Evolutionary conservation across 106 monocot genomes (phyloP).

Genomic region (Phalaenopsis aphrodite): DNA sequence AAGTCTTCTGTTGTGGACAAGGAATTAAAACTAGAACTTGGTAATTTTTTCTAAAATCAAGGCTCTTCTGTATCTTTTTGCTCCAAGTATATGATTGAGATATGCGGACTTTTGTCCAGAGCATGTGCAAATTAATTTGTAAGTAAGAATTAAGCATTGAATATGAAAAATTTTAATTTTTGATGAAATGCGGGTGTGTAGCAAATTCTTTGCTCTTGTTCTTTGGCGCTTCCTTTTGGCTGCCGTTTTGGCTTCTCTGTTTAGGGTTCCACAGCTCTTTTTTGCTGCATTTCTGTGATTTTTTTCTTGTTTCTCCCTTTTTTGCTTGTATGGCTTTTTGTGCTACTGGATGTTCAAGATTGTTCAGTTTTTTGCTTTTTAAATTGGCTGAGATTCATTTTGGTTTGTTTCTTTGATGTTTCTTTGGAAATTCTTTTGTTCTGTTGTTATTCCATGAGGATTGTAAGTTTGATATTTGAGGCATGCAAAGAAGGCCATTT

Average conservation of each 20-base stretch:
- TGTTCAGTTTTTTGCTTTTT: neutral
- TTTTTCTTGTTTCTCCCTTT: neutral
- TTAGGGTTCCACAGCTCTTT: neutral
- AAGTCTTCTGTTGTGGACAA: conserved; percentile 25
- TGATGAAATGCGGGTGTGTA: neutral
- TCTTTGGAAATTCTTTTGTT: neutral
- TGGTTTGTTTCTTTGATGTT: neutral
- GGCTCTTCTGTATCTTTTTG: neutral
- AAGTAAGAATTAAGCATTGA: neutral
- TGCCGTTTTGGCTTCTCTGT: neutral
- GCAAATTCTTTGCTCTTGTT: neutral
- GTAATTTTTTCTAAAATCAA: conserved; percentile 21
- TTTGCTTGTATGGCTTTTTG: neutral
- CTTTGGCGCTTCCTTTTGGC: neutral
- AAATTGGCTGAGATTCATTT: neutral
- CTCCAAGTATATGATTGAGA: neutral
- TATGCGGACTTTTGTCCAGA: neutral
- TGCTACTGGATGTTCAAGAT: neutral
- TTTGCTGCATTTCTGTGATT: neutral
- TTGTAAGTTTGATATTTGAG: neutral
- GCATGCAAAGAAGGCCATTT: neutral
- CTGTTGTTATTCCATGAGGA: neutral
- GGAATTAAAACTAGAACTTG: conserved; percentile 54
- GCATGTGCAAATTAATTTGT: neutral
- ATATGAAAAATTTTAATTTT: neutral